Percentiles rank a stretch among this genome's conserved stretches.
These are phyloP conservation scores for Saccharomycopsis phalli DNA, from an alignment of 1,139 yeast genomes.

Conservation along the genomic window DNA sequence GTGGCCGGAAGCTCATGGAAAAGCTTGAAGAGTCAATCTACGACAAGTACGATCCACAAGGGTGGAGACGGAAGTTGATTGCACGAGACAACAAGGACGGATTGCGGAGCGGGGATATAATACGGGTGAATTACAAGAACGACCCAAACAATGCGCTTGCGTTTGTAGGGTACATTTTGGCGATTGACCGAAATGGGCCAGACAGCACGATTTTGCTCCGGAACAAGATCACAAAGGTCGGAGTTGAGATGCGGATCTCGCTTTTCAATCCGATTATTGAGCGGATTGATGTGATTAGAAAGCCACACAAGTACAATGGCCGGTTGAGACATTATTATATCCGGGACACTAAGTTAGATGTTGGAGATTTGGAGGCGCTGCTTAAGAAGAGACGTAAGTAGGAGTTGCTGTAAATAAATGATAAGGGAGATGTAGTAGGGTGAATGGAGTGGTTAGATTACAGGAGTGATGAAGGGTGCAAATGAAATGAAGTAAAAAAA, in stretches of 20 bases:
- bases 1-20: conserved; percentile 26
- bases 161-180: conserved; percentile 72
- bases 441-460: too few species aligned
- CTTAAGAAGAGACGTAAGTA: conserved; percentile 28
- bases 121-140: conserved; percentile 66
- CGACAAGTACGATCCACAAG: conserved; percentile 60
- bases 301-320: conserved; percentile 58
- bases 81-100: conserved; percentile 38
- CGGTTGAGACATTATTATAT: conserved; percentile 84
- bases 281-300: conserved; percentile 65
- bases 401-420: neutral
- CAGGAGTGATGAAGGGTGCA: too few species aligned
- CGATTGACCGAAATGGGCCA: conserved; percentile 59
- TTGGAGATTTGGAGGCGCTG: conserved; percentile 57
- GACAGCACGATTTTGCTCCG: conserved; percentile 70
- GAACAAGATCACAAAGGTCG: conserved; percentile 68
- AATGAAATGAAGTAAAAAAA: too few species aligned
- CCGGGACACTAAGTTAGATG: conserved; percentile 77
- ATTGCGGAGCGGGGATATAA: conserved; percentile 73
- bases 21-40: conserved; percentile 43
- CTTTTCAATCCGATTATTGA: conserved; percentile 69
- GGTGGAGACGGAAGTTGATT: conserved; percentile 60
- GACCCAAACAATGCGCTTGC: conserved; percentile 42
- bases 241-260: conserved; percentile 75
- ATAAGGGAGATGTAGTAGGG: too few species aligned